Evolutionary conservation across 495 filamentous ascomycete species (phyloP).

Genomic region (Daldinia grandis): DNA sequence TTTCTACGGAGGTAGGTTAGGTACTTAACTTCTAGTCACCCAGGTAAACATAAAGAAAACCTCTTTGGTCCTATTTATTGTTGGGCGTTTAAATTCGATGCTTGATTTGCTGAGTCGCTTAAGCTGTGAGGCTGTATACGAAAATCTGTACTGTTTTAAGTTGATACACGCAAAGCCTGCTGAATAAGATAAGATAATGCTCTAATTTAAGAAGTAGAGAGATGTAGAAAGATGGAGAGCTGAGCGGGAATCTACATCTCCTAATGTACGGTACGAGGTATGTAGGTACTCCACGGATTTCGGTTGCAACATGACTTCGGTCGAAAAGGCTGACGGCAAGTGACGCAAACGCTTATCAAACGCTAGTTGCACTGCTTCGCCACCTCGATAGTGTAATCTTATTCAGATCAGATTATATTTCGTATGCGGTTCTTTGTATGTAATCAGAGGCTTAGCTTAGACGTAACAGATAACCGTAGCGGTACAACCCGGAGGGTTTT

Average conservation of each 20-base stretch:
- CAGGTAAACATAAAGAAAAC: not conserved
- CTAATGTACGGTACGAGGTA: not conserved
- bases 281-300: slow-evolving; percentile 22
- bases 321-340: slow-evolving; percentile 14
- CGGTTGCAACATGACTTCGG: not conserved
- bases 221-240: slow-evolving; percentile 5
- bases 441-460: not conserved
- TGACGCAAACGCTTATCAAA: slow-evolving; percentile 31
- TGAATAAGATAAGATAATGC: slow-evolving; percentile 15
- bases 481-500: slow-evolving; percentile 10
- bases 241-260: not conserved
- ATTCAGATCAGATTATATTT: not conserved
- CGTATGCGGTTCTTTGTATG: not conserved
- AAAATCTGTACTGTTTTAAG: not conserved
- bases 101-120: not conserved
- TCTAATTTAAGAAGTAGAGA: slow-evolving; percentile 36
- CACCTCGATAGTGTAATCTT: slow-evolving; percentile 11
- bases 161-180: slow-evolving; percentile 5
- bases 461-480: slow-evolving; percentile 1
- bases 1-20: no score
- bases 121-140: not conserved
- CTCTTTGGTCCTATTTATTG: not conserved
- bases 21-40: no score
- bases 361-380: slow-evolving; percentile 13
- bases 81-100: not conserved